Conservation (phyloP, 2,329 filamentous ascomycete species). For the Venturia nashicola region DNA sequence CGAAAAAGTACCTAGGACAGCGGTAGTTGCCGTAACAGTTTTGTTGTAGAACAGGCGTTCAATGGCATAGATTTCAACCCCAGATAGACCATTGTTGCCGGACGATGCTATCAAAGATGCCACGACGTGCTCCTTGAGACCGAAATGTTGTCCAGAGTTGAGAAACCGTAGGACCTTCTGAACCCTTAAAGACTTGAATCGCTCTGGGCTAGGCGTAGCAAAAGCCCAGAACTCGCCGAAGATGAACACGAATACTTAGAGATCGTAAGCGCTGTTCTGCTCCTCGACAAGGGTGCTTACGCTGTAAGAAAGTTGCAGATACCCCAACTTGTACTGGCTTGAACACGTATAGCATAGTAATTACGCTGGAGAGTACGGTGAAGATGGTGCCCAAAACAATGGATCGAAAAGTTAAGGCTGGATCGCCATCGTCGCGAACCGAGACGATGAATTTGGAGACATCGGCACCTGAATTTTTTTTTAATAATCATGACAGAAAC, state of each 20-base stretch:
- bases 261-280: background rate
- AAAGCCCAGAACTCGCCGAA: conserved; percentile 3
- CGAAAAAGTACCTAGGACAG: conserved; percentile 47
- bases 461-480: background rate
- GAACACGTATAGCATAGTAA: conserved; percentile 5
- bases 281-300: background rate
- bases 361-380: background rate
- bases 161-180: background rate
- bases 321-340: background rate
- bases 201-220: background rate
- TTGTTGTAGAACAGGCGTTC: conserved; percentile 42
- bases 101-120: conserved; percentile 5
- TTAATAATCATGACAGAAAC: background rate
- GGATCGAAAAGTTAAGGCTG: conserved; percentile 4
- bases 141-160: conserved; percentile 5
- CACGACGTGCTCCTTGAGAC: conserved; percentile 4
- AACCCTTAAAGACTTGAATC: background rate
- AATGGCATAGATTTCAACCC: background rate
- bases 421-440: background rate
- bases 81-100: conserved; percentile 3
- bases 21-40: conserved; percentile 38
- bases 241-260: conserved; percentile 1
- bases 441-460: conserved; percentile 4
- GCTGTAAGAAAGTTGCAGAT: background rate
- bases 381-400: background rate